phyloP scores from a whole-genome alignment of 441 rosid genomes.

The Hura crepitans region DNA sequence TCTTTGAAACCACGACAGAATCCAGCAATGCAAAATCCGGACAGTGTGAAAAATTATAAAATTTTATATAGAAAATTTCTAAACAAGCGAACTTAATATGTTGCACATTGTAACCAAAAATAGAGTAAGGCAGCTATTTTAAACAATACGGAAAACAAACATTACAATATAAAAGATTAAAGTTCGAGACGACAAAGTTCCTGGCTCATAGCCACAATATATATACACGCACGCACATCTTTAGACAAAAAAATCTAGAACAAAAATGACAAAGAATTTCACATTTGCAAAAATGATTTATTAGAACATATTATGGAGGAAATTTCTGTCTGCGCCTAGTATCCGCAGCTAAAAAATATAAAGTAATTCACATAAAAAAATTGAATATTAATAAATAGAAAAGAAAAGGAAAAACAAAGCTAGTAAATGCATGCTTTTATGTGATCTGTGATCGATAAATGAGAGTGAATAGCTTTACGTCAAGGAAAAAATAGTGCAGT shows the following conservation, averaged over 20 bases:
- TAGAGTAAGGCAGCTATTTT: neutral
- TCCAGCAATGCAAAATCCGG: conserved; percentile 12
- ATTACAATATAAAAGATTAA: neutral
- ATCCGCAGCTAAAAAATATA: conserved; percentile 9
- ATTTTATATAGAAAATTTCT: neutral
- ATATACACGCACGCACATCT: too few species aligned
- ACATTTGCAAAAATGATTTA: neutral
- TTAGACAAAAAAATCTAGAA: conserved; percentile 4
- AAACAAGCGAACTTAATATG: conserved; percentile 6
- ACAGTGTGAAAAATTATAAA: neutral
- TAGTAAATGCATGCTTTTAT: conserved; percentile 10
- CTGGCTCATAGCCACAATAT: neutral
- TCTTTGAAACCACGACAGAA: neutral
- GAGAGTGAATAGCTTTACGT: conserved; percentile 10
- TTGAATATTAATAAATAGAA: neutral
- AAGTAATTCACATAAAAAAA: conserved; percentile 13
- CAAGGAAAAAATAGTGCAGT: conserved; percentile 22
- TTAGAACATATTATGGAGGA: neutral
- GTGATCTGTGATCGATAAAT: conserved; percentile 34
- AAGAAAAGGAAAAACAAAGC: neutral
- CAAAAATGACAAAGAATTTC: conserved; percentile 7
- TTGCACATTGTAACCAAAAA: conserved; percentile 1
- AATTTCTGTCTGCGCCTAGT: neutral
- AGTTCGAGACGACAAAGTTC: neutral
- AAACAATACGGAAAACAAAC: neutral